Base-by-base conservation (phyloP, 768 basidiomycete genomes). In the Thelephora ganbajun region DNA sequence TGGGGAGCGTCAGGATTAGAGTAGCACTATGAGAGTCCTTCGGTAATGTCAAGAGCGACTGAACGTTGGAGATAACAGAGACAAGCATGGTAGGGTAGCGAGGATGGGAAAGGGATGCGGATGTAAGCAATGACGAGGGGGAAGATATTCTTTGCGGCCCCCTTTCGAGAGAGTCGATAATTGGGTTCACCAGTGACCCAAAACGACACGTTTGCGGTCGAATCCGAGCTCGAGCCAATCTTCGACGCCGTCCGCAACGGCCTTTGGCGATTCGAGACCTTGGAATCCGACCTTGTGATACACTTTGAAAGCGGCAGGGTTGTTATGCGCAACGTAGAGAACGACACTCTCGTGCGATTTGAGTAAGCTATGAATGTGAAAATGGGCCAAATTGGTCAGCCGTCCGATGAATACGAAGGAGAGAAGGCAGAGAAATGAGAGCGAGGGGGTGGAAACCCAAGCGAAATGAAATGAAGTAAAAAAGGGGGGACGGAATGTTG, bases 201-300 rank as follows among this genome's bases (percentile, higher is more conserved):
- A 66, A 2, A 63, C 51, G 18, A 79, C 72, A 22, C 48, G 45
- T 14, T 51, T 48, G 19, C 60, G 65, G 51, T 76, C 69, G 48
- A 83, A 84, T 7, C 83, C 83, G 44, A 80, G 62, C 48, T 85
- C 83, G 5, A 77, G 52, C 79, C 79, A 85, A 13, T 62, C 57
- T 33, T 70, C 69, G 2, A 73, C 68, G 5, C 69, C 71, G n/a
- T 71, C 66, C 1, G 68, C 66, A 2, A 57, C 51, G 6, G 35
- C 37, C 18, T 37, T 30, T 6, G 46, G 47, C 13, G 57, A 52
- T 11, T 50, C 59, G 13, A 83, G 64, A 5, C 80, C 83, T 14
- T 65, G 60, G 51, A 88, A 89, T 2, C 84, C 85, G 13, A 86
- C 74, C 1, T 69, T 72, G 42, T 66, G 56, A 56, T 87, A 89